phyloP scores from a whole-genome alignment of 2,329 filamentous ascomycete genomes.

The Trichoderma afroharzianum region DNA sequence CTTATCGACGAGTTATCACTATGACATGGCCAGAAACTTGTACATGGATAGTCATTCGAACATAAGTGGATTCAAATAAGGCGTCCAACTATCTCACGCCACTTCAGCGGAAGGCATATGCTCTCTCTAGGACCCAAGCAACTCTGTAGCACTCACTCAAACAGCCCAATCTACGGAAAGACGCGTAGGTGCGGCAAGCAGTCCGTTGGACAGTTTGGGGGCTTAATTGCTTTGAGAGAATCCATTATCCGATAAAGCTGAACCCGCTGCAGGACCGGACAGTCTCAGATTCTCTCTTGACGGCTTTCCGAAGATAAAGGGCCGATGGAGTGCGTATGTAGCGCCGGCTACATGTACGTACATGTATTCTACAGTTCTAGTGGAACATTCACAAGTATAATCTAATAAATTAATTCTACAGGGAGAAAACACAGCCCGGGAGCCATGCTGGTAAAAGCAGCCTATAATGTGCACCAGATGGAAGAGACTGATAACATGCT shows the following conservation, averaged over 20 bases:
- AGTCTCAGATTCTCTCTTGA: not conserved
- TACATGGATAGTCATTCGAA: not conserved
- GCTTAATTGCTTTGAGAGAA: not conserved
- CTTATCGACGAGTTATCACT: not conserved
- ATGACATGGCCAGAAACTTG: not conserved
- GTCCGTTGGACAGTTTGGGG: not conserved
- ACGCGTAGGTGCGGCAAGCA: slow-evolving; percentile 10
- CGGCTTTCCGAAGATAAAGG: not conserved
- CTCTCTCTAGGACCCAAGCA: not conserved
- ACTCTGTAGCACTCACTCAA: slow-evolving; percentile 9
- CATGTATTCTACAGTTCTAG: not conserved
- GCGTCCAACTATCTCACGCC: not conserved
- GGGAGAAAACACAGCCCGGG: not conserved
- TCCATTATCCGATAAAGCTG: not conserved
- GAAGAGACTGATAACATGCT: not conserved
- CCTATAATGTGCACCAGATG: not conserved
- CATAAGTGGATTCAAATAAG: not conserved
- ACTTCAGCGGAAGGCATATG: not conserved
- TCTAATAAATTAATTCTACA: not conserved
- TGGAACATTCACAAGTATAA: not conserved
- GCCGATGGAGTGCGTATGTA: not conserved
- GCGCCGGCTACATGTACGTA: not conserved
- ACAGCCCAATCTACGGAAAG: not conserved
- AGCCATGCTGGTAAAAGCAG: not conserved
- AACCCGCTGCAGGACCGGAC: not conserved